Percentiles rank a stretch among this genome's conserved stretches.
These are phyloP conservation scores for Mortierella polycephala DNA, from an alignment of 371 early-diverging fungal genomes.

Conservation along the genomic window DNA sequence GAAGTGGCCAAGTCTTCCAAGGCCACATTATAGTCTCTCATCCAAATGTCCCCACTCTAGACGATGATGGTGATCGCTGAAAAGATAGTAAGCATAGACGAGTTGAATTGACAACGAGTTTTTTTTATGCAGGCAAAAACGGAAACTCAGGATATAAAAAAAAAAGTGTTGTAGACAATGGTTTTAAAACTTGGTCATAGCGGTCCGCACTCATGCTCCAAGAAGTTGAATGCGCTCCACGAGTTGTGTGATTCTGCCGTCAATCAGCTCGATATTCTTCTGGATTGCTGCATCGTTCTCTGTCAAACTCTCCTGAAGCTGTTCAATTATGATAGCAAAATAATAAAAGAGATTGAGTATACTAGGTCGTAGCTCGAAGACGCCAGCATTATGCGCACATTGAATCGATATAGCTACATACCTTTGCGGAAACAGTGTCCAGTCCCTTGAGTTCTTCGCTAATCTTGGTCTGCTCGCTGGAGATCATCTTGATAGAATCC, in stretches of 20 bases:
- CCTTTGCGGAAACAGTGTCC: constrained; percentile 64
- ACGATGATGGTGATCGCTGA: background rate
- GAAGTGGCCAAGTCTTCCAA: background rate
- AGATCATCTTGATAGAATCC: constrained; percentile 77
- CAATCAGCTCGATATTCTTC: constrained; percentile 76
- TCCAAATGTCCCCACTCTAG: background rate
- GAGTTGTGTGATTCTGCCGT: constrained; percentile 71
- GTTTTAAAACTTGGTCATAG: no score
- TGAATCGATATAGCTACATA: constrained; percentile 1
- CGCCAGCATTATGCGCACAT: background rate
- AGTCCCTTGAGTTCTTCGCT: constrained; percentile 75
- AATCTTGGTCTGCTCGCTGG: constrained; percentile 78
- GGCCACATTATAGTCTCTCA: background rate
- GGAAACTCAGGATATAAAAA: background rate
- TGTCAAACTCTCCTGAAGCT: constrained; percentile 72
- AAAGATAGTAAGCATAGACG: background rate
- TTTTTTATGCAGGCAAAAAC: background rate
- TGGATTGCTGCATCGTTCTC: constrained; percentile 74
- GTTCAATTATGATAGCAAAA: background rate
- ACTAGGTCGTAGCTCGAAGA: background rate
- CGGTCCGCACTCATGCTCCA: constrained; percentile 26
- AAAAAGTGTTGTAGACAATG: background rate
- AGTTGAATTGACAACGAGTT: background rate
- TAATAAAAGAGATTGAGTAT: background rate
- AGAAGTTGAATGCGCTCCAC: constrained; percentile 67